Evolutionary conservation across 2,329 filamentous ascomycete genomes (phyloP).

Genomic region (Epichloe gansuensis): DNA sequence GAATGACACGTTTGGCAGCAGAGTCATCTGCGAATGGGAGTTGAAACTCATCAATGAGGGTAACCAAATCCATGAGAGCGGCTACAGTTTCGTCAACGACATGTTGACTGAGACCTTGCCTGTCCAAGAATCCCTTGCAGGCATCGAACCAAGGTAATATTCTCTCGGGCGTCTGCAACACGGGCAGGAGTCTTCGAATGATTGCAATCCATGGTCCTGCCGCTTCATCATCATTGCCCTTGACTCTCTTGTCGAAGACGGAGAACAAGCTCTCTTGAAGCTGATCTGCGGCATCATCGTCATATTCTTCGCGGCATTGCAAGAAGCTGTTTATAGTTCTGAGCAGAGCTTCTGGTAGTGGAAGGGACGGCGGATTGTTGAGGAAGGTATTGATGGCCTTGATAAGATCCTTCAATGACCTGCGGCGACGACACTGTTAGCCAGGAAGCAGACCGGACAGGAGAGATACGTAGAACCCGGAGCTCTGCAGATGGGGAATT

Average conservation of each 20-base stretch:
- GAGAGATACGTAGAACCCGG: not conserved
- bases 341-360: slow-evolving; percentile 53
- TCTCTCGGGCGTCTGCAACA: slow-evolving; percentile 48
- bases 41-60: slow-evolving; percentile 46
- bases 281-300: slow-evolving; percentile 56
- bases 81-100: slow-evolving; percentile 51
- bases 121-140: slow-evolving; percentile 24
- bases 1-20: slow-evolving; percentile 36
- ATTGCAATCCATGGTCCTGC: slow-evolving; percentile 57
- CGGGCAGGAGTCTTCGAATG: slow-evolving; percentile 49
- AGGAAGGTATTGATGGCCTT: slow-evolving; percentile 43
- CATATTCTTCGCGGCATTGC: slow-evolving; percentile 51
- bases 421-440: slow-evolving; percentile 18
- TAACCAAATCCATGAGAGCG: slow-evolving; percentile 51
- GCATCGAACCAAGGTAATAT: slow-evolving; percentile 60
- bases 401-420: slow-evolving; percentile 47
- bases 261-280: slow-evolving; percentile 59
- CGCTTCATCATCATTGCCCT: slow-evolving; percentile 38
- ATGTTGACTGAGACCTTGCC: slow-evolving; percentile 47
- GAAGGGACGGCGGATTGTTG: slow-evolving; percentile 37
- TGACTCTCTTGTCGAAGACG: slow-evolving; percentile 53
- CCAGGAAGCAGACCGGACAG: slow-evolving; percentile 7
- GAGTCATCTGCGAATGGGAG: slow-evolving; percentile 29
- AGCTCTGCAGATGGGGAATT: not conserved
- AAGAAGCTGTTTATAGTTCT: slow-evolving; percentile 53